Percentiles rank a stretch among this genome's conserved stretches.
Conservation (phyloP, 2,329 filamentous ascomycete species). For the Nemania diffusa region DNA sequence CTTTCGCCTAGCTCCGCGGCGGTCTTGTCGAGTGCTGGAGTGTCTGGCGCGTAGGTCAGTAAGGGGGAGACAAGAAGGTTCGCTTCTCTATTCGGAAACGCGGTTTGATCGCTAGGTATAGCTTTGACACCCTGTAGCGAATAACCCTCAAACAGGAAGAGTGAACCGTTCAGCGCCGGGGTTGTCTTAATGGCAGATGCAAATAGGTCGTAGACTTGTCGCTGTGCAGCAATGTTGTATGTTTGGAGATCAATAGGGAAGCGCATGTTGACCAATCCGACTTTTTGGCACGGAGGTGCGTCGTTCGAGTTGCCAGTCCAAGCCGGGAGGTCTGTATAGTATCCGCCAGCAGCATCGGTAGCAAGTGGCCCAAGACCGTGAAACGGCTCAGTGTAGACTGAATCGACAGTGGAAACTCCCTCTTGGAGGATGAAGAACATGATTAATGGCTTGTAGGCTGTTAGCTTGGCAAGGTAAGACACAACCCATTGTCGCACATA, state of each 20-base stretch:
- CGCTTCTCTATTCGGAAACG: constrained; percentile 36
- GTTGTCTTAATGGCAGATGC: constrained; percentile 46
- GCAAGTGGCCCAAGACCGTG: constrained; percentile 28
- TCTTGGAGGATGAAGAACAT: constrained; percentile 39
- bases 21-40: constrained; percentile 39
- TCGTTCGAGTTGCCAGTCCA: constrained; percentile 31
- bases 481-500: background rate
- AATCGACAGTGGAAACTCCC: constrained; percentile 34
- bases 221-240: constrained; percentile 52
- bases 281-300: constrained; percentile 32
- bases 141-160: constrained; percentile 43
- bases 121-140: constrained; percentile 37
- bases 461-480: background rate
- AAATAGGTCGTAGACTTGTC: constrained; percentile 53
- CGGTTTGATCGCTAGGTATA: constrained; percentile 33
- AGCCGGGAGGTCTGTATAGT: constrained; percentile 31
- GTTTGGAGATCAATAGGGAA: constrained; percentile 40
- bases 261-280: constrained; percentile 35
- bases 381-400: constrained; percentile 35
- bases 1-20: constrained; percentile 46
- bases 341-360: constrained; percentile 14
- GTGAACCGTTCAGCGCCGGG: constrained; percentile 47
- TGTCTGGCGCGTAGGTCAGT: constrained; percentile 46
- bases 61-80: constrained; percentile 40
- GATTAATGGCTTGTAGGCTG: constrained; percentile 32